These are phyloP conservation scores for Flaveria floridana DNA, from an alignment of 140 eudicot species.

Conservation along the genomic window DNA sequence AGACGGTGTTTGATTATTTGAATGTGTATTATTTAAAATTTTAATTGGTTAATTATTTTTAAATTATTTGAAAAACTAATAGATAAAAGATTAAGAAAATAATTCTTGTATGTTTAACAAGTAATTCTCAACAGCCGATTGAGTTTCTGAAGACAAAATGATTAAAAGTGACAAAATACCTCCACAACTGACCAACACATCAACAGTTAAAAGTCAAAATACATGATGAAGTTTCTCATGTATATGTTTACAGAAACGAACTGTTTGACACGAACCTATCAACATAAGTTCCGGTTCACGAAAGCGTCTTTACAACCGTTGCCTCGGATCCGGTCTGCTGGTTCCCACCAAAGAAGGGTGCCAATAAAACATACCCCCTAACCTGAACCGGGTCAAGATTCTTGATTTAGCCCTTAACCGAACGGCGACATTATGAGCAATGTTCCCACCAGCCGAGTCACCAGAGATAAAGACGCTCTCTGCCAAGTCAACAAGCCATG, in stretches of 20 bases:
- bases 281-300: slow-evolving; percentile 57
- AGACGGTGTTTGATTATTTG: too few relatives aligned
- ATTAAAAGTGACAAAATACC: slow-evolving; percentile 15
- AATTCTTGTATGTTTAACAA: too few relatives aligned
- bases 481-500: slow-evolving; percentile 60
- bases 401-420: slow-evolving; percentile 50
- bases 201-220: neutral
- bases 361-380: slow-evolving; percentile 67
- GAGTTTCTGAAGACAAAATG: too few relatives aligned
- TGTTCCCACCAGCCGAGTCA: slow-evolving; percentile 88
- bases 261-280: slow-evolving; percentile 45
- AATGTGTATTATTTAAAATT: too few relatives aligned
- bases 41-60: too few relatives aligned
- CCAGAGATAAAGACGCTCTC: slow-evolving; percentile 63
- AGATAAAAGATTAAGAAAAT: too few relatives aligned
- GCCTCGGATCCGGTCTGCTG: slow-evolving; percentile 53
- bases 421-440: slow-evolving; percentile 75
- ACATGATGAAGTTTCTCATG: neutral
- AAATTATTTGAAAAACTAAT: too few relatives aligned
- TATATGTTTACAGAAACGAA: neutral
- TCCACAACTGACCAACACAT: slow-evolving; percentile 47
- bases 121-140: too few relatives aligned
- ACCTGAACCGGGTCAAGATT: slow-evolving; percentile 57
- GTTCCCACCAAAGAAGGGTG: slow-evolving; percentile 84
- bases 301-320: slow-evolving; percentile 72